A percentile compares a stretch with the other conserved stretches of the same genome.
phyloP scores from a whole-genome alignment of 2,329 filamentous ascomycete genomes.

The Dichotomopilus funicola region DNA sequence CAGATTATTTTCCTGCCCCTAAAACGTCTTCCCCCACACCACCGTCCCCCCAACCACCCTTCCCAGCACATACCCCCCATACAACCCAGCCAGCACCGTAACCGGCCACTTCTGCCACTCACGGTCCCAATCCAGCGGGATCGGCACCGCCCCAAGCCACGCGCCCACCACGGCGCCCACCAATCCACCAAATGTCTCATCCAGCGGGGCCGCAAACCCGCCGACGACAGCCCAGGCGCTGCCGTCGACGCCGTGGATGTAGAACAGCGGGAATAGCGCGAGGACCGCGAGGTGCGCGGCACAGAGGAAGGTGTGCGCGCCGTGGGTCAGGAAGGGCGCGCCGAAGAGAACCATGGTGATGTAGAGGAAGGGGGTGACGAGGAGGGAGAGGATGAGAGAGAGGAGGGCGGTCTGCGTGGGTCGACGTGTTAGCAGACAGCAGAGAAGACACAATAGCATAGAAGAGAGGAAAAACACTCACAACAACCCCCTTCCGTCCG shows the following conservation, averaged over 20 bases:
- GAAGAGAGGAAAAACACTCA: constrained; percentile 32
- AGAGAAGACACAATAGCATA: background rate
- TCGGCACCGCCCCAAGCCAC: constrained; percentile 91
- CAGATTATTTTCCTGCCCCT: background rate
- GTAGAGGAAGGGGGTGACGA: constrained; percentile 61
- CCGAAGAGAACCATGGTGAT: constrained; percentile 77
- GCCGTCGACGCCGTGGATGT: constrained; percentile 72
- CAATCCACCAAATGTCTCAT: constrained; percentile 76
- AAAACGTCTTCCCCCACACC: constrained; percentile 41
- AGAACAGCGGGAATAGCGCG: constrained; percentile 72
- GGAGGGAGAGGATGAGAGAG: constrained; percentile 29
- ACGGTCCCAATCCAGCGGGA: constrained; percentile 96
- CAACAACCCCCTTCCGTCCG: constrained; percentile 39
- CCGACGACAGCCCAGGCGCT: constrained; percentile 64
- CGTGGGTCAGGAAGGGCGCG: constrained; percentile 78
- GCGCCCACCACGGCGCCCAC: constrained; percentile 74
- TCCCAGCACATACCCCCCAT: constrained; percentile 69
- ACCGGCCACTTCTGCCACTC: constrained; percentile 98
- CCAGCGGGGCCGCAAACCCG: constrained; percentile 62
- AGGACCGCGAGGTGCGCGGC: constrained; percentile 78
- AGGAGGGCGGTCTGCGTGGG: constrained; percentile 37
- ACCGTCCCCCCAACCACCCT: constrained; percentile 53
- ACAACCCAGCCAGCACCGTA: constrained; percentile 78
- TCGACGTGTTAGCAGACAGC: background rate
- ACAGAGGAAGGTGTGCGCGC: constrained; percentile 69